Percentiles rank a stretch among this genome's conserved stretches.
Evolutionary conservation across 2,329 filamentous ascomycete genomes (phyloP).

Genomic region (Polytolypa hystricis): DNA sequence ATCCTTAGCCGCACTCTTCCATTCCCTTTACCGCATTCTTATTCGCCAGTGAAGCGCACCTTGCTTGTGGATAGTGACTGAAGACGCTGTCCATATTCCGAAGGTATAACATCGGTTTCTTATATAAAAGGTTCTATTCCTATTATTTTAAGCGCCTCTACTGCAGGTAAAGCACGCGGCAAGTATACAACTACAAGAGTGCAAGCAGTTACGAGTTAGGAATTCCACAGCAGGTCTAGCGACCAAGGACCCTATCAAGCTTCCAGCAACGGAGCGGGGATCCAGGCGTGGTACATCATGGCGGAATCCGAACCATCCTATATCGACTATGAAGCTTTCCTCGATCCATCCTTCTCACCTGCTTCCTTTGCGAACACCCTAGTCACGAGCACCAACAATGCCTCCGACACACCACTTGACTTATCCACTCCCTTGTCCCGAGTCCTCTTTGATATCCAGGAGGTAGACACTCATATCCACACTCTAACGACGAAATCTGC

Average conservation of each 20-base stretch:
- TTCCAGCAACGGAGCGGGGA: too few relatives aligned
- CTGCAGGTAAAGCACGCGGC: not conserved
- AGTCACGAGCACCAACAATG: conserved; percentile 82
- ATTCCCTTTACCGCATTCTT: too few relatives aligned
- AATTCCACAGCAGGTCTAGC: too few relatives aligned
- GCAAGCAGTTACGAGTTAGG: too few relatives aligned
- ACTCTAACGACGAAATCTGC: conserved; percentile 75
- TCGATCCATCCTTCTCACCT: conserved; percentile 71
- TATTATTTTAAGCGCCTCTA: not conserved
- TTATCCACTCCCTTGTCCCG: conserved; percentile 87
- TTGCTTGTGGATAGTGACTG: too few relatives aligned
- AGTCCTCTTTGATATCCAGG: conserved; percentile 91
- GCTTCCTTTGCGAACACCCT: conserved; percentile 77
- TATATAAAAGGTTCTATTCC: too few relatives aligned
- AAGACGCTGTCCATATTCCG: too few relatives aligned
- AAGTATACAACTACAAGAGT: too few relatives aligned
- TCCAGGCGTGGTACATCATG: conserved; percentile 18
- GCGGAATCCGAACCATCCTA: conserved; percentile 53
- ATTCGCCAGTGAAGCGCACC: too few relatives aligned
- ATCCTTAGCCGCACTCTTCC: too few relatives aligned
- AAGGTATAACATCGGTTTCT: too few relatives aligned
- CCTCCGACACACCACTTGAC: conserved; percentile 79
- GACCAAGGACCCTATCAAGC: too few relatives aligned
- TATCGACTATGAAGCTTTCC: conserved; percentile 89
- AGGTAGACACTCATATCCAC: conserved; percentile 94